phyloP scores from a whole-genome alignment of 2,329 filamentous ascomycete genomes.

The Nemania abortiva region DNA sequence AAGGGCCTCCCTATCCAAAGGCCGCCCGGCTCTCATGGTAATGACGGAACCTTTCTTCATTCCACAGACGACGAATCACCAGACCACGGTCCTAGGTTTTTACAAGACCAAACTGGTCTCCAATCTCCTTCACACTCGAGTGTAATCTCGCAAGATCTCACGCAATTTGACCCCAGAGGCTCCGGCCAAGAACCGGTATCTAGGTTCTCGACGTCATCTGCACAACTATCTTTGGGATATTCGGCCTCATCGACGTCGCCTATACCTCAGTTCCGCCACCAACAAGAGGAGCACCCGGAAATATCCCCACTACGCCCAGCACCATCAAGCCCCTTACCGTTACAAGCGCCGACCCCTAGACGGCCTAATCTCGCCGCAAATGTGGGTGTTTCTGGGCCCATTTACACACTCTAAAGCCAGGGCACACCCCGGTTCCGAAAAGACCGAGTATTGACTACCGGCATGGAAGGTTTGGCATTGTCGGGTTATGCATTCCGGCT shows the following conservation, averaged over 20 bases:
- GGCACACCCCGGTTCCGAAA: not conserved
- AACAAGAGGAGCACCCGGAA: conserved; percentile 12
- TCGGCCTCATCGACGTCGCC: conserved; percentile 20
- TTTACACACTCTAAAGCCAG: not conserved
- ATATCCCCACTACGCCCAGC: conserved; percentile 25
- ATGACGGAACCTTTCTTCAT: conserved; percentile 23
- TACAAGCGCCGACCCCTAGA: conserved; percentile 32
- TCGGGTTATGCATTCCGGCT: not conserved
- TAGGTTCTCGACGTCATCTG: conserved; percentile 33
- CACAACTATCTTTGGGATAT: conserved; percentile 24
- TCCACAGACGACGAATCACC: conserved; percentile 24
- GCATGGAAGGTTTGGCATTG: not conserved
- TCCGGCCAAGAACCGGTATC: conserved; percentile 15
- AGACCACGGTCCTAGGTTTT: not conserved
- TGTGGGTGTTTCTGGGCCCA: conserved; percentile 12
- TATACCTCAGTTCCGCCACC: conserved; percentile 1
- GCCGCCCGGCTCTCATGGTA: not conserved
- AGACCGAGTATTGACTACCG: not conserved
- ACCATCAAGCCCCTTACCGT: conserved; percentile 27
- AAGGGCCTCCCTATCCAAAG: not conserved
- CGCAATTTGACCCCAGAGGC: conserved; percentile 23
- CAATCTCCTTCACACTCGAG: conserved; percentile 20
- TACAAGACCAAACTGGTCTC: conserved; percentile 5
- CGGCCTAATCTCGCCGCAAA: conserved; percentile 16
- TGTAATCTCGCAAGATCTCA: conserved; percentile 23